These are phyloP conservation scores for Yarrowia sp. DNA, from an alignment of 805 yeast genomes.

Conservation along the genomic window DNA sequence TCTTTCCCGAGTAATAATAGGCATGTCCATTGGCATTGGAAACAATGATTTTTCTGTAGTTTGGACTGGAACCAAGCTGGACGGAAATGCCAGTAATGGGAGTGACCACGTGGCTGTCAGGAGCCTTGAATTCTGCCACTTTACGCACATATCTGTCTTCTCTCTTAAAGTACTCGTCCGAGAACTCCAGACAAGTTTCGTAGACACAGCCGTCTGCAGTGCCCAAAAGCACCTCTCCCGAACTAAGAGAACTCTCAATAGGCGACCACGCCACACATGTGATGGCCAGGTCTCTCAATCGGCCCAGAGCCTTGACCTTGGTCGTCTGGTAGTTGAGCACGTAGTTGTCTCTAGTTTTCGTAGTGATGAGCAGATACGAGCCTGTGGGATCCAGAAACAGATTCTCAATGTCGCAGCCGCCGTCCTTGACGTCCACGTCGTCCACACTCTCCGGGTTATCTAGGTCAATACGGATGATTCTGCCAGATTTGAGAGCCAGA, in stretches of 20 bases:
- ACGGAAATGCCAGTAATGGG: conserved; percentile 33
- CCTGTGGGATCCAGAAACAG: conserved; percentile 53
- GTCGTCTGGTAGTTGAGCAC: conserved; percentile 45
- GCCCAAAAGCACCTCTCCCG: conserved; percentile 51
- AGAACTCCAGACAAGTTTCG: conserved; percentile 47
- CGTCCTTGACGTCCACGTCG: conserved; percentile 36
- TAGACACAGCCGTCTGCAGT: conserved; percentile 48
- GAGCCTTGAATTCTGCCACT: conserved; percentile 41
- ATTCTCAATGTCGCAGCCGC: conserved; percentile 30
- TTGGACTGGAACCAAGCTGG: conserved; percentile 20
- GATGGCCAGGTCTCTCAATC: conserved; percentile 47
- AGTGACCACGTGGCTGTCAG: conserved; percentile 26
- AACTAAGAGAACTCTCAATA: conserved; percentile 38
- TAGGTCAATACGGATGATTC: conserved; percentile 61
- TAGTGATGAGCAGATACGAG: conserved; percentile 49
- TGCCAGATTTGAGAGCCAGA: conserved; percentile 51
- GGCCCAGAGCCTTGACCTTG: conserved; percentile 44
- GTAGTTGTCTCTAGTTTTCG: conserved; percentile 46
- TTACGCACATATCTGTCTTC: conserved; percentile 43
- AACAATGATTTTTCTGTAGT: conserved; percentile 27
- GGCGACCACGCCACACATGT: conserved; percentile 45
- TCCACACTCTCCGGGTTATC: conserved; percentile 61
- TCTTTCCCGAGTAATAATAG: conserved; percentile 33
- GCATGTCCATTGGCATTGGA: conserved; percentile 31
- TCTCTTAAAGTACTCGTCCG: conserved; percentile 45